Conservation (phyloP, 768 basidiomycete species). For the Guyanaporus albipodus region DNA sequence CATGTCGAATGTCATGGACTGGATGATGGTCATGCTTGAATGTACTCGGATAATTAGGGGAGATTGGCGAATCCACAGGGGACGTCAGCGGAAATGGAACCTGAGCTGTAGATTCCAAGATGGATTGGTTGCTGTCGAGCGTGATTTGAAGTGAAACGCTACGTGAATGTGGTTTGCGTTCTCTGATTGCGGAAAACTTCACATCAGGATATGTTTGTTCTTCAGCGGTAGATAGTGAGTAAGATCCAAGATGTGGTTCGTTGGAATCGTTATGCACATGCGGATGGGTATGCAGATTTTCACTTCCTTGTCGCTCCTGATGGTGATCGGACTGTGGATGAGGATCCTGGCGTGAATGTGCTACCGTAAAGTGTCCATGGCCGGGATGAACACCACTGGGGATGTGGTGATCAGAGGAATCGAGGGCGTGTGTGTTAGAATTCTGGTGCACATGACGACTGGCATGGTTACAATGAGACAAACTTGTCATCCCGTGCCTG, state of each 20-base stretch:
- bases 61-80: constrained; percentile 50
- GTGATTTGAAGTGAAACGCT: constrained; percentile 40
- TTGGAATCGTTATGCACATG: constrained; percentile 31
- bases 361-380: constrained; percentile 15
- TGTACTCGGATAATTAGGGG: constrained; percentile 55
- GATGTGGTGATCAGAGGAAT: constrained; percentile 8
- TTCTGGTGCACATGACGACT: constrained; percentile 19
- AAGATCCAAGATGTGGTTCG: constrained; percentile 13
- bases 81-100: constrained; percentile 27
- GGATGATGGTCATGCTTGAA: constrained; percentile 48
- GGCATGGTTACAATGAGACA: constrained; percentile 18
- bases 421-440: constrained; percentile 11
- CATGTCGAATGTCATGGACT: constrained; percentile 25
- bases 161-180: constrained; percentile 36
- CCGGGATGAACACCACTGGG: constrained; percentile 11
- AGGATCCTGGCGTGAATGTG: constrained; percentile 13
- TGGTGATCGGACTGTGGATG: constrained; percentile 26
- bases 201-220: constrained; percentile 7
- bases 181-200: constrained; percentile 20
- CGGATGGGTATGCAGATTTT: constrained; percentile 22
- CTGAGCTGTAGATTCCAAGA: constrained; percentile 16
- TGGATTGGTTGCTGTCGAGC: constrained; percentile 19
- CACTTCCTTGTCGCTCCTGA: constrained; percentile 24
- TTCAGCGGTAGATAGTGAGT: constrained; percentile 8
- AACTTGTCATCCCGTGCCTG: constrained; percentile 5